A percentile compares a stretch with the other conserved stretches of the same genome.
phyloP scores from a whole-genome alignment of 75 land plant genomes.

The Pinus tabuliformis region DNA sequence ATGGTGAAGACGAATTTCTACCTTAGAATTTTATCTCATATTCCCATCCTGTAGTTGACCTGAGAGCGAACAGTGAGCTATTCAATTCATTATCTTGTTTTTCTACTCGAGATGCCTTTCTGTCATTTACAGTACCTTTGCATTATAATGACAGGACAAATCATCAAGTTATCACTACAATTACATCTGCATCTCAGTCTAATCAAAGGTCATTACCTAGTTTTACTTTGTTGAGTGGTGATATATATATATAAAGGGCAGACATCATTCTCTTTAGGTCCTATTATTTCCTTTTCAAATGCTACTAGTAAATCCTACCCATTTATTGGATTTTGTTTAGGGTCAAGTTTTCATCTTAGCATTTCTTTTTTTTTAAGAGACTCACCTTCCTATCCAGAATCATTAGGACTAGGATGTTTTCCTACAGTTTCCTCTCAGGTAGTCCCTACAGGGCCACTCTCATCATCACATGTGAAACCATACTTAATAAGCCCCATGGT shows the following conservation, averaged over 20 bases:
- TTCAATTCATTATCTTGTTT: slow-evolving; percentile 64
- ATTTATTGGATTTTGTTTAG: too few species aligned
- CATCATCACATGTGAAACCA: too few species aligned
- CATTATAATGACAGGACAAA: slow-evolving; percentile 50
- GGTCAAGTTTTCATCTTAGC: slow-evolving; percentile 52
- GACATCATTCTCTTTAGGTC: too few species aligned
- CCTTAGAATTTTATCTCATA: slow-evolving; percentile 24
- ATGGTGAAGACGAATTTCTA: slow-evolving; percentile 32
- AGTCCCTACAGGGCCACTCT: too few species aligned
- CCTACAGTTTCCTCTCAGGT: slow-evolving; percentile 36
- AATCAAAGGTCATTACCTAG: too few species aligned
- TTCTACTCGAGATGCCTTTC: slow-evolving; percentile 43
- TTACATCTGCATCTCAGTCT: too few species aligned
- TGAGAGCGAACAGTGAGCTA: slow-evolving; percentile 50
- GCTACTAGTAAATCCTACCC: too few species aligned
- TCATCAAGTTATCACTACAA: slow-evolving; percentile 29
- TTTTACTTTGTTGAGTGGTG: too few species aligned
- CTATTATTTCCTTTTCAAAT: too few species aligned
- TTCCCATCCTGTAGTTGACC: slow-evolving; percentile 25
- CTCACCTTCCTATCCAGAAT: slow-evolving; percentile 30
- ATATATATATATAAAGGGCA: too few species aligned
- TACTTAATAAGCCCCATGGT: too few species aligned
- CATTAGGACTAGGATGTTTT: slow-evolving; percentile 36
- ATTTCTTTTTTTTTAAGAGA: slow-evolving; percentile 36
- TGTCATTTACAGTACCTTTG: slow-evolving; percentile 58